Conservation (phyloP, 2,329 filamentous ascomycete species). For the Escovopsis weberi region DNA sequence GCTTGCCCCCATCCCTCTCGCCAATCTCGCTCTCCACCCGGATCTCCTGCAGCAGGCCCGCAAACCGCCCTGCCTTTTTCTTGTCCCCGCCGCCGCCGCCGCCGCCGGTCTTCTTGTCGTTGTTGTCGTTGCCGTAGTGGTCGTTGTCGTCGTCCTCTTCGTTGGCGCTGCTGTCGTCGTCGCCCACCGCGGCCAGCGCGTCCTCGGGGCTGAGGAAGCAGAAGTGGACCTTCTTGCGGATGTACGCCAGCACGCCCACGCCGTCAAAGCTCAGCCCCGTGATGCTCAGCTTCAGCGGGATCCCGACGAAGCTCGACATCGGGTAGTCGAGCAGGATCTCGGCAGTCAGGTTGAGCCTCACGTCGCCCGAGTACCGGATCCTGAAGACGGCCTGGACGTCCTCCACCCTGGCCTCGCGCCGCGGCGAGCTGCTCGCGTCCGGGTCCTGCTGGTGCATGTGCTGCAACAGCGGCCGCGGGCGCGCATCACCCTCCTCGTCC, state of each 20-base stretch:
- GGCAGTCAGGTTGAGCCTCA: conserved; percentile 78
- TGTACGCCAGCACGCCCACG: conserved; percentile 81
- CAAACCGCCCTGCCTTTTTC: conserved; percentile 31
- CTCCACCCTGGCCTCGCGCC: conserved; percentile 62
- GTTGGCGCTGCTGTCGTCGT: conserved; percentile 27
- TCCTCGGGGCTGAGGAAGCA: conserved; percentile 92
- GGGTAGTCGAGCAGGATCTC: conserved; percentile 96
- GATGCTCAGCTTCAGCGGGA: conserved; percentile 87
- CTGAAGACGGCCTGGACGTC: conserved; percentile 89
- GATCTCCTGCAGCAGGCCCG: conserved; percentile 79
- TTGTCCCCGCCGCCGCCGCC: too few relatives aligned
- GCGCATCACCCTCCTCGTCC: conserved; percentile 18
- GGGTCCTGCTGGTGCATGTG: neutral
- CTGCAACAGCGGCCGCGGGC: neutral
- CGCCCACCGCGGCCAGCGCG: conserved; percentile 55
- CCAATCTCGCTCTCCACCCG: conserved; percentile 96
- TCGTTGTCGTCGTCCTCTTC: conserved; percentile 9
- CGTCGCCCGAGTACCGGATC: conserved; percentile 76
- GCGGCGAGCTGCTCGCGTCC: conserved; percentile 10
- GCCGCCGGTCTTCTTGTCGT: too few relatives aligned
- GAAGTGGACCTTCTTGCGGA: conserved; percentile 78
- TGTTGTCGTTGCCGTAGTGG: conserved; percentile 3
- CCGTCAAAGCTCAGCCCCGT: conserved; percentile 93
- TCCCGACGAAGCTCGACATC: conserved; percentile 94
- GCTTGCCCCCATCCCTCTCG: conserved; percentile 76